phyloP scores from a whole-genome alignment of 2,329 filamentous ascomycete genomes.

The Colletotrichum sp. region DNA sequence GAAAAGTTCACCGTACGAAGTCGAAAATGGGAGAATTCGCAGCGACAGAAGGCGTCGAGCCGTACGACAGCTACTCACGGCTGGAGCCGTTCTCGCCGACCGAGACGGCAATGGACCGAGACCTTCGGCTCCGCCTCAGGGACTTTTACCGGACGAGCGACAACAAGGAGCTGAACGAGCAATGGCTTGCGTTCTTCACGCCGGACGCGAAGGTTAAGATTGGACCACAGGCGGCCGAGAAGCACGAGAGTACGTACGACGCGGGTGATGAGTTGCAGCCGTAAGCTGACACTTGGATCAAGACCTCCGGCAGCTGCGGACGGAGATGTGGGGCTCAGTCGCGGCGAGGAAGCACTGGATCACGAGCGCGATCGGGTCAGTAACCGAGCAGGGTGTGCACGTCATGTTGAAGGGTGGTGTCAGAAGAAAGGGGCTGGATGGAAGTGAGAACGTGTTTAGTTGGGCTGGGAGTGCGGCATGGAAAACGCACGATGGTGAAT shows the following conservation, averaged over 20 bases:
- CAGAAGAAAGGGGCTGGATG: conserved; percentile 9
- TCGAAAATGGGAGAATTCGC: background rate
- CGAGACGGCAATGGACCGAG: conserved; percentile 18
- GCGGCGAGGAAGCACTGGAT: conserved; percentile 20
- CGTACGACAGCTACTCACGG: conserved; percentile 17
- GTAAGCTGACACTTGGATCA: background rate
- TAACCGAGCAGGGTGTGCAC: conserved; percentile 6
- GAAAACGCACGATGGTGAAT: conserved; percentile 11
- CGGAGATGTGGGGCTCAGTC: conserved; percentile 15
- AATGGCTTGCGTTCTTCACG: conserved; percentile 17
- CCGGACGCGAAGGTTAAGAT: conserved; percentile 11
- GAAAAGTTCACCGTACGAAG: background rate
- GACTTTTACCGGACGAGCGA: conserved; percentile 22
- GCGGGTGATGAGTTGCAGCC: background rate
- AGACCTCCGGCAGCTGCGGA: conserved; percentile 13
- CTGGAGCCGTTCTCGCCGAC: conserved; percentile 13
- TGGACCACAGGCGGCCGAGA: background rate
- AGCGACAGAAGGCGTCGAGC: conserved; percentile 12
- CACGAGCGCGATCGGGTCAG: conserved; percentile 14
- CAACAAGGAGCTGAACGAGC: conserved; percentile 2
- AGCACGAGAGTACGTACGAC: conserved; percentile 3
- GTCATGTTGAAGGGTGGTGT: conserved; percentile 19
- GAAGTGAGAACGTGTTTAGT: background rate
- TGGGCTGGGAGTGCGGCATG: conserved; percentile 23
- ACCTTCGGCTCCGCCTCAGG: conserved; percentile 20